These are phyloP conservation scores for Fusarium heterosporum DNA, from an alignment of 2,329 filamentous ascomycete genomes.

Conservation along the genomic window DNA sequence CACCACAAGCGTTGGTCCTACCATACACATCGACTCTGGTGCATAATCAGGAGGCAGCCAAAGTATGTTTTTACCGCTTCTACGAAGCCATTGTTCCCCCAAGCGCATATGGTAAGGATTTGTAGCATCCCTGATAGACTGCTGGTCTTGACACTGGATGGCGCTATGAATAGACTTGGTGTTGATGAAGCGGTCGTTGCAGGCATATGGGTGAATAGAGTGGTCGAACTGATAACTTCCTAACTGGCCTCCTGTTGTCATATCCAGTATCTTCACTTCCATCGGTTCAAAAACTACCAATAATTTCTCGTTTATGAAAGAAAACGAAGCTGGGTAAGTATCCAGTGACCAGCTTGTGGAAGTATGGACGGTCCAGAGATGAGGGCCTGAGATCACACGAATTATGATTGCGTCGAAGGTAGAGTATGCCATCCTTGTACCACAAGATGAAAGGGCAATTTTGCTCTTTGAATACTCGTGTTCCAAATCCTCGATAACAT, in stretches of 20 bases:
- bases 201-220: accelerated
- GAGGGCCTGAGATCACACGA: no score
- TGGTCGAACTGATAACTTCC: accelerated
- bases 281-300: accelerated
- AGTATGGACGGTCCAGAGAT: no score
- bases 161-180: accelerated
- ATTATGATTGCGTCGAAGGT: no score
- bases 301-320: background rate
- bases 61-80: accelerated
- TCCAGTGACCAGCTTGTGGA: no score
- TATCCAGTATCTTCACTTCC: background rate
- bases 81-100: background rate
- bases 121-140: accelerated
- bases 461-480: no score
- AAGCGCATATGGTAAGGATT: accelerated
- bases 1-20: background rate
- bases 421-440: no score
- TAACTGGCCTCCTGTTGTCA: background rate
- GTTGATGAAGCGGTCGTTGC: background rate
- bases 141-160: no score
- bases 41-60: constrained; percentile 2
- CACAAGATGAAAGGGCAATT: no score
- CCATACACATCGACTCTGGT: accelerated
- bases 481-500: no score
- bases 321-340: no score